Conservation (phyloP, 176 grass and related monocot species). For the Poa pratensis region DNA sequence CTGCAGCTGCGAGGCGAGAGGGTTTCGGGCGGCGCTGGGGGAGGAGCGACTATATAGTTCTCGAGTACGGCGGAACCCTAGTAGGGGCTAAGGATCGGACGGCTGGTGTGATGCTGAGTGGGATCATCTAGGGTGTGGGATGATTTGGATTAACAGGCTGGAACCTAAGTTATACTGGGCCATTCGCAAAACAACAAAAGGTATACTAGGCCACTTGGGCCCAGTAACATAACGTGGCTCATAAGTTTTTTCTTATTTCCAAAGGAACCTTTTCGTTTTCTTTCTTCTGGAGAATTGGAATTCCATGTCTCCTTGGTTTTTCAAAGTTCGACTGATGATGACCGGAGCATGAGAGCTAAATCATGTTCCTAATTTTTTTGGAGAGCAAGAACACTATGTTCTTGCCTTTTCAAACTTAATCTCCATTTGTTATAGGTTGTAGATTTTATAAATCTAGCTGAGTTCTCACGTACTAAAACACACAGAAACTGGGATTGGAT, state of each 20-base stretch:
- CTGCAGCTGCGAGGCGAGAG: not conserved
- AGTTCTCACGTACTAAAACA: too few relatives aligned
- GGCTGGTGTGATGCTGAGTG: not conserved
- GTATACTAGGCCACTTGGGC: not conserved
- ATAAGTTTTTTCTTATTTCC: not conserved
- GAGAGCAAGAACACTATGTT: not conserved
- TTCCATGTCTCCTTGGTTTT: too few relatives aligned
- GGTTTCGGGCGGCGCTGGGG: not conserved
- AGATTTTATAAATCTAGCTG: not conserved
- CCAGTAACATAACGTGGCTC: not conserved
- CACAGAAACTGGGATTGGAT: too few relatives aligned
- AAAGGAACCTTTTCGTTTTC: not conserved
- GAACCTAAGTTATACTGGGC: not conserved
- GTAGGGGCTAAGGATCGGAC: not conserved
- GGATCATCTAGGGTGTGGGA: not conserved
- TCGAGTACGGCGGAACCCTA: not conserved
- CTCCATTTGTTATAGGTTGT: not conserved
- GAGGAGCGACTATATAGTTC: not conserved
- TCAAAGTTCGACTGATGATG: too few relatives aligned
- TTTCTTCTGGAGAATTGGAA: too few relatives aligned
- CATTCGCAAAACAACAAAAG: too few relatives aligned
- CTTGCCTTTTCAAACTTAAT: not conserved
- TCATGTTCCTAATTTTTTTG: not conserved
- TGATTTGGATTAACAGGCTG: not conserved
- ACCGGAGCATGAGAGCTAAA: not conserved